A percentile compares a stretch with the other conserved stretches of the same genome.
phyloP scores from a whole-genome alignment of 2,329 filamentous ascomycete species.

The Scortechinia acanthostroma region DNA sequence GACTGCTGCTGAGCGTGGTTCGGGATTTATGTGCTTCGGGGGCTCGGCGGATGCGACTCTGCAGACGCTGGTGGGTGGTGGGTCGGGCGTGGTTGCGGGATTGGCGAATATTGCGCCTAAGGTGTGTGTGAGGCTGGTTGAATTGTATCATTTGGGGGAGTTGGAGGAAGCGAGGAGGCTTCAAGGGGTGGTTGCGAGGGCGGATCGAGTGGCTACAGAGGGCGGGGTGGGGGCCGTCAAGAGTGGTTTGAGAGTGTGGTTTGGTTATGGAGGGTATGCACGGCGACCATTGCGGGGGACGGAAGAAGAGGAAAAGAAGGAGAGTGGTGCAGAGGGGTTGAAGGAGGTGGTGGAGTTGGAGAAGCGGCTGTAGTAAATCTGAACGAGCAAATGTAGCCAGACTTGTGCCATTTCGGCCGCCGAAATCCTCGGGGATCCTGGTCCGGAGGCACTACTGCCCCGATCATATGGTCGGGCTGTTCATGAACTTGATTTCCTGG shows the following conservation, averaged over 20 bases:
- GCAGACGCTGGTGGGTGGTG: slow-evolving; percentile 61
- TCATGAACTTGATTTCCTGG: too few species aligned
- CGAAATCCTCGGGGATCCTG: too few species aligned
- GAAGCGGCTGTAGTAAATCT: too few species aligned
- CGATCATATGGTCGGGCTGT: too few species aligned
- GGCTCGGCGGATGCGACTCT: slow-evolving; percentile 70
- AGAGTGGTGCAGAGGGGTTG: too few species aligned
- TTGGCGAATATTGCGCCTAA: slow-evolving; percentile 67
- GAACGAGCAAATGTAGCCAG: too few species aligned
- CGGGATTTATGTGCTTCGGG: slow-evolving; percentile 62
- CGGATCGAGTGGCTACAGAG: slow-evolving; percentile 68
- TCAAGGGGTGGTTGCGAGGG: slow-evolving; percentile 59
- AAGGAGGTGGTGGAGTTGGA: too few species aligned
- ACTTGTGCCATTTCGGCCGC: too few species aligned
- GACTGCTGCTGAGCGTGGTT: slow-evolving; percentile 17
- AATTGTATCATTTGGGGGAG: slow-evolving; percentile 50
- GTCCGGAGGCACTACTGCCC: too few species aligned
- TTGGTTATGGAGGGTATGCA: slow-evolving; percentile 58
- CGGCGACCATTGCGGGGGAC: slow-evolving; percentile 37
- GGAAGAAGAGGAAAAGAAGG: slow-evolving; percentile 25
- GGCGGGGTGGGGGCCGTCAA: slow-evolving; percentile 69
- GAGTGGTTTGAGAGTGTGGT: slow-evolving; percentile 56
- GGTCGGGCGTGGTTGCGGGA: slow-evolving; percentile 66
- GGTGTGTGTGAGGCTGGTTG: slow-evolving; percentile 52
- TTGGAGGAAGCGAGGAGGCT: slow-evolving; percentile 51